These are phyloP conservation scores for Pyrenophora tritici-repentis DNA, from an alignment of 2,329 filamentous ascomycete species.

Conservation along the genomic window DNA sequence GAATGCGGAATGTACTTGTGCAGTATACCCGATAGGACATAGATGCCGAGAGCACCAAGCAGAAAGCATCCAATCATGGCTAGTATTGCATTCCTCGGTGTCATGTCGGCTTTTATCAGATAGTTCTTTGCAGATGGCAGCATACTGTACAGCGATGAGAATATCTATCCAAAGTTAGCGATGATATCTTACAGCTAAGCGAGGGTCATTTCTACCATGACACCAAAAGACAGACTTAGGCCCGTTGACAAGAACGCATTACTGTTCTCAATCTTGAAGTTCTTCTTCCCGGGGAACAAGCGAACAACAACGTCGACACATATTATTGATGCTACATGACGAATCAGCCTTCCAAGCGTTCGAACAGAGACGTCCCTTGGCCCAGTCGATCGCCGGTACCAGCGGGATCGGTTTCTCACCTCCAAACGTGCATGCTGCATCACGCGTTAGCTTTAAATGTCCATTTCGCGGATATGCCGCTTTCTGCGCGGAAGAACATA, in stretches of 20 bases:
- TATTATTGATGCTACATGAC: constrained; percentile 72
- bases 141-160: constrained; percentile 92
- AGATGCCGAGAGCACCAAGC: constrained; percentile 75
- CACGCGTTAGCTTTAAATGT: constrained; percentile 17
- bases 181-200: background rate
- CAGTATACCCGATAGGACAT: constrained; percentile 71
- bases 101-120: constrained; percentile 70
- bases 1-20: constrained; percentile 78
- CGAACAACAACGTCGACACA: constrained; percentile 81
- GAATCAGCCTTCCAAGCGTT: constrained; percentile 13
- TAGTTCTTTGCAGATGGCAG: constrained; percentile 83
- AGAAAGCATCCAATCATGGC: constrained; percentile 72
- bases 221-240: constrained; percentile 89
- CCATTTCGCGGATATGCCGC: background rate
- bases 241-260: constrained; percentile 86
- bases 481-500: constrained; percentile 41
- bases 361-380: background rate
- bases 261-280: constrained; percentile 88
- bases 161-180: constrained; percentile 64
- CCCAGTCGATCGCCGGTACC: background rate
- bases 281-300: constrained; percentile 70
- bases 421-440: constrained; percentile 46
- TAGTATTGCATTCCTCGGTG: constrained; percentile 69
- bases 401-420: constrained; percentile 23
- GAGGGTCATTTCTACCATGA: constrained; percentile 71